Base-by-base conservation (phyloP, 495 filamentous ascomycete genomes). In the Penicillium canariense region DNA sequence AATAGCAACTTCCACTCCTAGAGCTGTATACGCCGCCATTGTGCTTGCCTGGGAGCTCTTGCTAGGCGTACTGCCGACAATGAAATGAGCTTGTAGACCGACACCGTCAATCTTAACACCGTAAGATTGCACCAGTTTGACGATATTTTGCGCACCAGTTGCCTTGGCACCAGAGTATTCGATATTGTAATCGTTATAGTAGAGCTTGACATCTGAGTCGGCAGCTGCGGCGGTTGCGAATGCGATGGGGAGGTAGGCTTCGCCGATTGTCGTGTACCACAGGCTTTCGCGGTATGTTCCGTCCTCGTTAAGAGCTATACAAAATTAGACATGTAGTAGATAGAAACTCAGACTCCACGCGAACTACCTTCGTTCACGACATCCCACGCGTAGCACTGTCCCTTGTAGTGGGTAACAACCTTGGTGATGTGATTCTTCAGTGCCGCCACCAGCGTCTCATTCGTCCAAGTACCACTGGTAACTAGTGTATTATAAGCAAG, bases 161-260 rank as follows among this genome's bases (percentile, higher is more conserved):
- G 74, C 66, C 62, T 85, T 81, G 40, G 69, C 56, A 5, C 78
- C 73, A 5, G 74, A 69, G 4, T 62, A 72, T 64, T 87, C 85
- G 60, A 85, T 81, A 70, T 82, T 86, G 71, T 87, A 89, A 56
- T 78, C 72, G 70, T 89, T 89, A 73, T 87, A 85, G 74, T 87
- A 89, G 30, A 83, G 76, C 64, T 80, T 81, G 17, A 68, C 70
- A 43, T 58, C 56, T 4, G 72, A 72, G 57, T 81, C 74, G 54
- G 76, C 80, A 25, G 73, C 71, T 4, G 68, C 70, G 25, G 81
- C 83, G 1, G 77, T 62, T 5, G 59, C 70, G 27, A 73, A 79
- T 3, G 76, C 76, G 47, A 79, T 75, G 11, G 73, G 75, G 46
- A 79, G 58, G 54, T 67, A 79, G 26, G 69, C 64, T 48, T 70